Evolutionary conservation across 371 early-diverging fungal genomes (phyloP), one percentile per base, ranked within the genome.

Genomic region (Coemansia sp.): DNA sequence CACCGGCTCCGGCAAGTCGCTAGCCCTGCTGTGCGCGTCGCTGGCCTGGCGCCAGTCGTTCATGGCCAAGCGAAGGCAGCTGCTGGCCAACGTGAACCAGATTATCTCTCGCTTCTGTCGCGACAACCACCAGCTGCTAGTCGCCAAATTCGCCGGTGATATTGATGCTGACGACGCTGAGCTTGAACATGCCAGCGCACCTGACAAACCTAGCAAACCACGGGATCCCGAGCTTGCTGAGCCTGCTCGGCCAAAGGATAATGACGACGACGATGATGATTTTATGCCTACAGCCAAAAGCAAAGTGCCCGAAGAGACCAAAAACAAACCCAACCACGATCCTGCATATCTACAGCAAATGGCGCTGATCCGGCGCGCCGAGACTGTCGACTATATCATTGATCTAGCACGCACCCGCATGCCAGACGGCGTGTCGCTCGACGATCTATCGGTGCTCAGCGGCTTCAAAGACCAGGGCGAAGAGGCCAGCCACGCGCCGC

Each of bases 1-100:
- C 1, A 86, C 86, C 3, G 88, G 88, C 6, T 87, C 88, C 5
- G 88, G 88, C 20, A 88, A 88, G 68, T 80, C 84, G 6, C 62
- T 88, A 48, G 80, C 82, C 3, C 78, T 88, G 42, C 53, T 88
- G 20, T 86, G 85, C 58, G 81, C 87, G 0, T 76, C 76, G 5
- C 57, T 85, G 16, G 85, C 81, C 6, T 88, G 85, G 81, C 59
- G 55, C 3, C 62, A 60, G 16, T 20, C 47, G 9, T 62, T 57
- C 49, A 32, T 53, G 9, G 59, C 35, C 32, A 60, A 59, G 42
- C 51, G 34, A 5, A 50, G 47, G 4, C 48, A 52, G 30, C 41
- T 36, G 4, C 32, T 43, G 11, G 59, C 49, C 11, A 55, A 57
- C 4, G 59, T 58, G 9, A 34, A 26, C 1, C 55, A 55, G 31